Base-by-base conservation (phyloP, 2,329 filamentous ascomycete genomes). In the Diaporthe aspalathi region DNA sequence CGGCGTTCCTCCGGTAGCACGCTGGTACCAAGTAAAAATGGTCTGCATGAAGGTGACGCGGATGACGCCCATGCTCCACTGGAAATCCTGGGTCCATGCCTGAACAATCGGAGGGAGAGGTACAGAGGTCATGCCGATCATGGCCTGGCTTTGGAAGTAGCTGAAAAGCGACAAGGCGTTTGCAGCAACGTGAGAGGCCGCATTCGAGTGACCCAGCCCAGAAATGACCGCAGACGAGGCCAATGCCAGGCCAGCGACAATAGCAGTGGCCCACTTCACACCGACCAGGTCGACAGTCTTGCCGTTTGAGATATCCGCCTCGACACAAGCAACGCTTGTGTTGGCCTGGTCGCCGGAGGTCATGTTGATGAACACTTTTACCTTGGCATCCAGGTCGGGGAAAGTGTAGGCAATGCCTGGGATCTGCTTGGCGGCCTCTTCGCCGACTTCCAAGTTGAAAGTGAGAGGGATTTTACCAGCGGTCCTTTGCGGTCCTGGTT, bases 21-120 rank as follows among this genome's bases (percentile, higher is more conserved):
- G 93, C 83, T 97, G 95, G 80, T 98, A 98, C 95, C 95, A 98
- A 45, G 94, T 97, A 73, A 94, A 93, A 78, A 97, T 93, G 60
- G 86, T 86, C 84, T 98, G 94, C 83, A 98, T 89, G 81, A 97
- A 98, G n/a, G 86, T 86, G 52, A 98, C 87, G 66, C 89, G 89
- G 77, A 98, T 97, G 77, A 98, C 94, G 76, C 95, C 95, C 94
- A 98, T 96, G 78, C 92, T 97, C 95, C 95, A 98, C 80, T 97
- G 93, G 84, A 98, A 98, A 83, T 98, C 95, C 83, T 98, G 95
- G 1, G 95, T 97, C 95, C 95, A 98, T 0, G 95, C 89, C 77
- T 93, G 88, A 68, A 97, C 95, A 73, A 97, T 93, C 0, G 95
- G 95, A 12, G 95, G 95, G 68, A 97, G 88, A 56, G 87, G 86